A percentile compares a stretch with the other conserved stretches of the same genome.
These are phyloP conservation scores for Trichoderma erinaceum DNA, from an alignment of 495 filamentous ascomycete genomes.

Conservation along the genomic window DNA sequence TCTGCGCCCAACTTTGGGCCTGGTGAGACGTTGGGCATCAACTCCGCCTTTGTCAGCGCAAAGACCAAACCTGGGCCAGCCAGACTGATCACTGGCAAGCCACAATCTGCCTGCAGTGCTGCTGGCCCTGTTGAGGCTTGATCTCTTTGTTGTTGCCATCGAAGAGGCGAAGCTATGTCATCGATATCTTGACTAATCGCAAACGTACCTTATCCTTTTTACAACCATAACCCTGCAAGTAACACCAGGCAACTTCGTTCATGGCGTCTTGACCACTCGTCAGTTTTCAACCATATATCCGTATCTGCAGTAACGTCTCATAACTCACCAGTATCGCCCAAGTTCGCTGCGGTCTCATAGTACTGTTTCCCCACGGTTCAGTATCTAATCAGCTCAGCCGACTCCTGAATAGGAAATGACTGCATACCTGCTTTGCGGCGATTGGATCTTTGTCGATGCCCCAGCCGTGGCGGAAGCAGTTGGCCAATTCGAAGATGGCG, in stretches of 20 bases:
- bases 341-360: constrained; percentile 93
- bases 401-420: constrained; percentile 11
- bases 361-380: constrained; percentile 50
- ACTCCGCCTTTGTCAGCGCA: constrained; percentile 2
- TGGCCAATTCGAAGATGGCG: constrained; percentile 90
- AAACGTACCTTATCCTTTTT: constrained; percentile 92
- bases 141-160: neutral
- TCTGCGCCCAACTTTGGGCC: constrained; percentile 35
- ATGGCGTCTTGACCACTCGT: constrained; percentile 65
- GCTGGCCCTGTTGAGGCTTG: neutral
- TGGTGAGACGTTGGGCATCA: constrained; percentile 12
- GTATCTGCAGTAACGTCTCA: neutral
- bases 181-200: constrained; percentile 12
- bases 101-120: neutral
- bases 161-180: neutral
- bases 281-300: constrained; percentile 15
- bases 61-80: neutral
- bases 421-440: constrained; percentile 62
- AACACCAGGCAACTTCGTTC: constrained; percentile 96
- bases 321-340: constrained; percentile 70
- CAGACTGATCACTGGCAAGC: constrained; percentile 1
- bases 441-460: constrained; percentile 81
- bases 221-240: constrained; percentile 86
- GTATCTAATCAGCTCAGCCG: constrained; percentile 1
- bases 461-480: constrained; percentile 96